Evolutionary conservation across 306 rosid species (phyloP).

Genomic region (Fragaria vesca): DNA sequence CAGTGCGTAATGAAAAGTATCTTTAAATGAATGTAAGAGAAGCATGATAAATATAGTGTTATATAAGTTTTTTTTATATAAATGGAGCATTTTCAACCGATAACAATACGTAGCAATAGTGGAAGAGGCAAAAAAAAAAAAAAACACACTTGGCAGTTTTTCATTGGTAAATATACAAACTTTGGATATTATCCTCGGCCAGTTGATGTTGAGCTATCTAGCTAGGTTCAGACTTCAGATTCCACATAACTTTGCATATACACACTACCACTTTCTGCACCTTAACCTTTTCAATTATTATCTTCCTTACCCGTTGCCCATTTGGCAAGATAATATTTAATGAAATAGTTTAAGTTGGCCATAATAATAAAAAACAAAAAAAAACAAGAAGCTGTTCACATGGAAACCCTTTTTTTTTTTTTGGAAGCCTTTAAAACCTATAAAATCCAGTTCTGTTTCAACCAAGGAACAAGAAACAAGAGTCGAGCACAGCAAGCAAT

Average conservation of each 20-base stretch:
- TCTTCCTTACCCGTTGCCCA: not conserved
- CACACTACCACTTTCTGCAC: not conserved
- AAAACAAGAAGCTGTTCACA: not conserved
- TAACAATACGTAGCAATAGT: not conserved
- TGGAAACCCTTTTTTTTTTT: too few species aligned
- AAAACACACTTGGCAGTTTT: not conserved
- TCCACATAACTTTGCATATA: not conserved
- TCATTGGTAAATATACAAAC: not conserved
- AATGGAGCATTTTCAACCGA: not conserved
- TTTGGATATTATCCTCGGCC: not conserved
- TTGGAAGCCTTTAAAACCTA: constrained; percentile 9
- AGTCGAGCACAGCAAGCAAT: constrained; percentile 26
- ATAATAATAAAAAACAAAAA: not conserved
- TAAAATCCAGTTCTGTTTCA: constrained; percentile 34
- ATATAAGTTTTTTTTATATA: too few species aligned
- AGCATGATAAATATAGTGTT: too few species aligned
- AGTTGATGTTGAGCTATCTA: not conserved
- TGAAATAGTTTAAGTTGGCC: not conserved
- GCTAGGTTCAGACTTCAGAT: not conserved
- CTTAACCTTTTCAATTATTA: not conserved
- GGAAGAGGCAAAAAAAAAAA: not conserved
- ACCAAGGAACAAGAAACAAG: constrained; percentile 18
- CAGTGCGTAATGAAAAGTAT: not conserved
- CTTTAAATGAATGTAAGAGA: too few species aligned
- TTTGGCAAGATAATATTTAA: not conserved